Base-by-base conservation (phyloP, 2,329 filamentous ascomycete species). In the Penicillium sp. region DNA sequence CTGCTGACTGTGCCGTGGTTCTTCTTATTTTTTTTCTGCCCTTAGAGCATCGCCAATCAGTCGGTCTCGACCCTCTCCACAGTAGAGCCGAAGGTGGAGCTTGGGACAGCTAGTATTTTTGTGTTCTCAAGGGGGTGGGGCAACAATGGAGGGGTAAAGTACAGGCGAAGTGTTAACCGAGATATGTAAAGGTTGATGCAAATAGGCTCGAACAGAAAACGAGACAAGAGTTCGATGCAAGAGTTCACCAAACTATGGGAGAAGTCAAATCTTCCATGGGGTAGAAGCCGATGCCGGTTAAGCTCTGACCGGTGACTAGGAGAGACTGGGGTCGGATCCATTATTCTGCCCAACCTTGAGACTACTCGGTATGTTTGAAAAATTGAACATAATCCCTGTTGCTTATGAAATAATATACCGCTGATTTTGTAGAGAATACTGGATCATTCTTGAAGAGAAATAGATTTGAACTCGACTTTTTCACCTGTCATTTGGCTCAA, bases 41-140 rank as follows among this genome's bases (percentile, higher is more conserved):
- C 43, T 63, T 53, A 60, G 52, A 49, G 54, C 61, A 63, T 65
- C 46, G 59, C 65, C 59, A 67, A 66, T 65, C 63, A 64, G 48
- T 64, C 55, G 58, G 57, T 66, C 63, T 66, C 62, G 63, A 64
- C 51, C 50, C 60, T 67, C 63, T 49, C 64, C 65, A 67, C 65
- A 65, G 47, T 55, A 63, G 55, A 66, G 50, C 64, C 64, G 62
- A 67, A 37, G 61, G 65, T 65, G 64, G 65, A 66, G 59, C 57
- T 62, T 46, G 37, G 19, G 49, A 55, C 48, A 65, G 55, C 61
- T 64, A 59, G 52, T 21, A 54, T n/a, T 58, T 60, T 51, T 51
- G 11, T 55, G 47, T 79, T 62, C 60, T 46, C 51, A 46, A 53
- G 55, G 46, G 54, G 52, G 56, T 48, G 61, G 59, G 54, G 59